Percentiles rank a stretch among this genome's conserved stretches.
These are phyloP conservation scores for Mycena indigotica DNA, from an alignment of 768 basidiomycete genomes.

Conservation along the genomic window DNA sequence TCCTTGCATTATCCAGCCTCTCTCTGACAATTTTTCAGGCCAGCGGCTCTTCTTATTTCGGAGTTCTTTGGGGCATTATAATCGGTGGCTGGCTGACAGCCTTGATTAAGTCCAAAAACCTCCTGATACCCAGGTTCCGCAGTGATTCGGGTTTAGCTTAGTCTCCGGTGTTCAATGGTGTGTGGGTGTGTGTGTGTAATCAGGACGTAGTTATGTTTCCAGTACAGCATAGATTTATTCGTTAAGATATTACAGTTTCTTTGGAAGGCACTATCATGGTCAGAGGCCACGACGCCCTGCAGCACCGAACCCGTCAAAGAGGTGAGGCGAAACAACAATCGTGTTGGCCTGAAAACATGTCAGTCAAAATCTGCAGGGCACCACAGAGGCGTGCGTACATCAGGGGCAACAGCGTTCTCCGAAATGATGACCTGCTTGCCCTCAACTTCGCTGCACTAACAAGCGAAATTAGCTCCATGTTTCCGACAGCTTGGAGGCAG, in stretches of 20 bases:
- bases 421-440: not conserved
- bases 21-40: constrained; percentile 30
- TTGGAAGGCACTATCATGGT: not conserved
- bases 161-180: not conserved
- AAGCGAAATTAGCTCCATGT: not conserved
- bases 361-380: too few species aligned
- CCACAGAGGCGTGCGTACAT: too few species aligned
- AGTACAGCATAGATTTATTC: not conserved
- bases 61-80: constrained; percentile 48
- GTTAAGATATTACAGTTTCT: not conserved
- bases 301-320: not conserved
- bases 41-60: constrained; percentile 44
- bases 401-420: not conserved
- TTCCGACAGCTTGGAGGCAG: not conserved
- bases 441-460: not conserved
- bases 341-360: not conserved
- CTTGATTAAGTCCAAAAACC: constrained; percentile 42
- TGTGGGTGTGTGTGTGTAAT: too few species aligned
- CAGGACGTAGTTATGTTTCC: too few species aligned
- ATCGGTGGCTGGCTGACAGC: constrained; percentile 49
- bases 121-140: constrained; percentile 27
- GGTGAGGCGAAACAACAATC: not conserved
- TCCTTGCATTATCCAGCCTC: not conserved
- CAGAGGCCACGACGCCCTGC: not conserved
- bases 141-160: constrained; percentile 1